Evolutionary conservation across 208 protist genomes (phyloP).

Genomic region (Phytomonas serpens): DNA sequence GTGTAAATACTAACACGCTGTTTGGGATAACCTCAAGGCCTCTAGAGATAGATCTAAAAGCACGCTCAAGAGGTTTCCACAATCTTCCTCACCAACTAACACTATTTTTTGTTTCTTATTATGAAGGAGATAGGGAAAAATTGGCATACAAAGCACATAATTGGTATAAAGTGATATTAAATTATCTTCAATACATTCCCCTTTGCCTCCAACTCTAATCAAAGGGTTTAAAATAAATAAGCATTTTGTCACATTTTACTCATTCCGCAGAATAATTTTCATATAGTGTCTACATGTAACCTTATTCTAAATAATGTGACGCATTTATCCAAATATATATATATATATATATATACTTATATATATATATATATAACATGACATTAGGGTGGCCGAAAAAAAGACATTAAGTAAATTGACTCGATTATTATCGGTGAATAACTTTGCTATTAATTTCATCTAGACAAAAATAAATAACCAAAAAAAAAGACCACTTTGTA

Average conservation of each 20-base stretch:
- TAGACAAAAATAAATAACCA: conserved; percentile 5
- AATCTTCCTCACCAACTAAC: not conserved
- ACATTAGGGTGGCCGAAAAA: conserved; percentile 8
- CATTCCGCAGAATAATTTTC: not conserved
- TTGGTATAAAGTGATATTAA: not conserved
- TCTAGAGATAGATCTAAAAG: not conserved
- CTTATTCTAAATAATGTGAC: not conserved
- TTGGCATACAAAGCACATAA: not conserved
- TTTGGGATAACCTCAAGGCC: not conserved
- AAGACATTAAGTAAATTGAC: not conserved
- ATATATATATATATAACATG: not conserved
- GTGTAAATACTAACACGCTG: conserved; percentile 6
- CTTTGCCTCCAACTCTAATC: not conserved
- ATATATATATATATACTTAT: not conserved
- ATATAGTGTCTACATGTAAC: not conserved
- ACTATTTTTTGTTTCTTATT: not conserved
- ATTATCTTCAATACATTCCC: not conserved
- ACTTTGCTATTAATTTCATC: conserved; percentile 5
- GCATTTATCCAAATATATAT: not conserved
- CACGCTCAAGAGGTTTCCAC: not conserved
- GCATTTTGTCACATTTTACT: not conserved
- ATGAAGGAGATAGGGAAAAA: not conserved
- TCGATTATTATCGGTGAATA: not conserved
- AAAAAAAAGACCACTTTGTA: conserved; percentile 3
- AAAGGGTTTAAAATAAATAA: not conserved